A percentile compares a stretch with the other conserved stretches of the same genome.
Evolutionary conservation across 768 basidiomycete species (phyloP).

Genomic region (Leucosporidium scottii): DNA sequence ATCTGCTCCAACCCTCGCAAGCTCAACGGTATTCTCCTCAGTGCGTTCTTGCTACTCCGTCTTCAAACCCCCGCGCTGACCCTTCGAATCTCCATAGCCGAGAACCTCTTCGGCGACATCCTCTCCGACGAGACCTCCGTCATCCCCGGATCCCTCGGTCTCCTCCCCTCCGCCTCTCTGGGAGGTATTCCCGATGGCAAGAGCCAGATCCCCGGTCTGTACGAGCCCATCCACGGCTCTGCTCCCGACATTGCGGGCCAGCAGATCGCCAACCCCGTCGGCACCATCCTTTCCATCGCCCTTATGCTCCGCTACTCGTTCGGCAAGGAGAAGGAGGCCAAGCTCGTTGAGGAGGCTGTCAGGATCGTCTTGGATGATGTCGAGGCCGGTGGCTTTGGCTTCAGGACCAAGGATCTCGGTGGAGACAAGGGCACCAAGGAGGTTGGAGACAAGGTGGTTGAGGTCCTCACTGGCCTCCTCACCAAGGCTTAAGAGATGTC

Average conservation of each 20-base stretch:
- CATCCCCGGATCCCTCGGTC: slow-evolving; percentile 92
- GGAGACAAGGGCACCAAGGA: slow-evolving; percentile 67
- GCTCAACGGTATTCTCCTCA: slow-evolving; percentile 89
- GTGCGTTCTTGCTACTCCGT: slow-evolving; percentile 46
- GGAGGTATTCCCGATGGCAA: slow-evolving; percentile 64
- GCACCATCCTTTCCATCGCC: slow-evolving; percentile 87
- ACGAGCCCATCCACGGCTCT: slow-evolving; percentile 71
- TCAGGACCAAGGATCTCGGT: slow-evolving; percentile 80
- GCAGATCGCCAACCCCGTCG: slow-evolving; percentile 89
- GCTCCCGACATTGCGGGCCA: slow-evolving; percentile 93
- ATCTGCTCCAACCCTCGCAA: slow-evolving; percentile 83
- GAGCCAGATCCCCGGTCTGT: slow-evolving; percentile 76
- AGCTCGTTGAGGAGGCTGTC: slow-evolving; percentile 82
- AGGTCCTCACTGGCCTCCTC: slow-evolving; percentile 43
- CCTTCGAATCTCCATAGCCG: slow-evolving; percentile 24
- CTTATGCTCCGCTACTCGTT: slow-evolving; percentile 93
- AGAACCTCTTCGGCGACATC: slow-evolving; percentile 41
- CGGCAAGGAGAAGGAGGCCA: slow-evolving; percentile 74
- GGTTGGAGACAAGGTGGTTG: slow-evolving; percentile 74
- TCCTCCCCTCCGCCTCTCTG: slow-evolving; percentile 91
- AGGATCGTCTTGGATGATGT: slow-evolving; percentile 72
- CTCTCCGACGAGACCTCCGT: slow-evolving; percentile 95
- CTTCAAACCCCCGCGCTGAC: slow-evolving; percentile 10
- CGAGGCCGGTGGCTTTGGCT: slow-evolving; percentile 62
- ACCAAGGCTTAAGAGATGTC: slow-evolving; percentile 6